Base-by-base conservation (phyloP, 306 rosid genomes). In the Lathyrus aphaca region DNA sequence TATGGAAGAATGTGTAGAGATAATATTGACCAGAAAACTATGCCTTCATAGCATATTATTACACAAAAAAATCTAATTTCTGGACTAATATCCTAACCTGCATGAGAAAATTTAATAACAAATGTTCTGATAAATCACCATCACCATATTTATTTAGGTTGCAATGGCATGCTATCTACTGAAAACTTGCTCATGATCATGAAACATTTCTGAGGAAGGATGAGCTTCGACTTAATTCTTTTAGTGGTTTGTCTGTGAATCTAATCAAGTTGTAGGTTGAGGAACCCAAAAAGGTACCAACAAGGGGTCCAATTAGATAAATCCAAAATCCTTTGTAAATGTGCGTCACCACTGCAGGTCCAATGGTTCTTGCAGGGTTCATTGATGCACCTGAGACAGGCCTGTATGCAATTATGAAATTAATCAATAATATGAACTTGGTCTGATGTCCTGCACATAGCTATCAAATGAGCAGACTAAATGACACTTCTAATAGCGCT, bases 361-460 rank as follows among this genome's bases (percentile, higher is more conserved):
- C 95, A 48, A 88, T 27, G 64, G 86, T 90, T 80, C 96, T 78
- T 0, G 91, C 88, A 35, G 96, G 96, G 76, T 90, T 86, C 96
- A 90, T 84, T 0, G 91, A 90, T 0, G 80, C 96, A 59, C 95
- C 96, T 16, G 86, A 79, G 13, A 90, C 62, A 0, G 86, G 88
- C 62, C 96, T 89, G 79, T 69, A 60, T 79, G 59, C 13, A 64
- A 72, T 66, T 43, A 63, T 21, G 32, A 16, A 32, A 32, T 32
- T 6, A 6, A 32, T 32, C 38, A 32, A 6, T 32, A 32, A 2
- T 6, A 32, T 1, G 2, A 32, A 32, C 38, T 32, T 6, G 1
- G 9, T 32, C 9, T 32, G 38, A 32, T 32, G 9, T 32, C 9
- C 38, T 3, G 32, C 35, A 8, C 39, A 35, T 10, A 35, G 2